A percentile compares a stretch with the other conserved stretches of the same genome.
Evolutionary conservation across 805 yeast genomes (phyloP).

Genomic region (Metschnikowia kunwiensis): DNA sequence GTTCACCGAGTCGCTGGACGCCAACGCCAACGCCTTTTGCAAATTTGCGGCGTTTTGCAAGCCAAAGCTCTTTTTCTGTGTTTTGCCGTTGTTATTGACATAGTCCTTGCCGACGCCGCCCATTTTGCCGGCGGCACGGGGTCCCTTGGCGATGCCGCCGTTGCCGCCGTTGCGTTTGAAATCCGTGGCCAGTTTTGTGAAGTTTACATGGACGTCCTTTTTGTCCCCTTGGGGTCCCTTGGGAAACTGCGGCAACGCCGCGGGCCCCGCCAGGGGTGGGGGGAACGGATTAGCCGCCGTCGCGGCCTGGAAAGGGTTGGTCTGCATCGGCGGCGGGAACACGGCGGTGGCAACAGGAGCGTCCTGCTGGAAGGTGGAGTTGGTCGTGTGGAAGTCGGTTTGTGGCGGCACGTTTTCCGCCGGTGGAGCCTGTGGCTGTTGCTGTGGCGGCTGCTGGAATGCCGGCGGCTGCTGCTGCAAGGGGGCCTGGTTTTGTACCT

Average conservation of each 20-base stretch:
- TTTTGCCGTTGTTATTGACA: conserved; percentile 10
- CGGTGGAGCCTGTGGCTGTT: conserved; percentile 5
- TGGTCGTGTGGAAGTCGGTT: not conserved
- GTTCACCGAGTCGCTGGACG: conserved; percentile 25
- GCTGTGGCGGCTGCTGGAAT: conserved; percentile 10
- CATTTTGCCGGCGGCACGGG: conserved; percentile 9
- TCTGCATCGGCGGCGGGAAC: conserved; percentile 9
- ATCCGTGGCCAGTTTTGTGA: conserved; percentile 11
- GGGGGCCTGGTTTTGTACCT: conserved; percentile 8
- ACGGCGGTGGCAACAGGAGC: conserved; percentile 2
- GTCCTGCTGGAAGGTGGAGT: not conserved
- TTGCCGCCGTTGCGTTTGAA: conserved; percentile 6
- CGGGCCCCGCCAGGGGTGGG: conserved; percentile 3
- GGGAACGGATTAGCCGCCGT: conserved; percentile 1
- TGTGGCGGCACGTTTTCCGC: conserved; percentile 1
- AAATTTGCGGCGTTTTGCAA: conserved; percentile 40
- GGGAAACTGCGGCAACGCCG: conserved; percentile 2
- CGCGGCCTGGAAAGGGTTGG: conserved; percentile 11
- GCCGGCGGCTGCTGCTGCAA: conserved; percentile 6
- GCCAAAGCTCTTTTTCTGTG: conserved; percentile 29
- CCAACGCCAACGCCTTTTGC: conserved; percentile 39
- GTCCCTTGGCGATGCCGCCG: conserved; percentile 3
- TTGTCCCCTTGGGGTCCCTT: conserved; percentile 2
- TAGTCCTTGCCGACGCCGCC: conserved; percentile 22
- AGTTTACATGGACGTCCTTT: conserved; percentile 13